Evolutionary conservation across 805 yeast species (phyloP).

Genomic region (Pichia gijzeniarum): DNA sequence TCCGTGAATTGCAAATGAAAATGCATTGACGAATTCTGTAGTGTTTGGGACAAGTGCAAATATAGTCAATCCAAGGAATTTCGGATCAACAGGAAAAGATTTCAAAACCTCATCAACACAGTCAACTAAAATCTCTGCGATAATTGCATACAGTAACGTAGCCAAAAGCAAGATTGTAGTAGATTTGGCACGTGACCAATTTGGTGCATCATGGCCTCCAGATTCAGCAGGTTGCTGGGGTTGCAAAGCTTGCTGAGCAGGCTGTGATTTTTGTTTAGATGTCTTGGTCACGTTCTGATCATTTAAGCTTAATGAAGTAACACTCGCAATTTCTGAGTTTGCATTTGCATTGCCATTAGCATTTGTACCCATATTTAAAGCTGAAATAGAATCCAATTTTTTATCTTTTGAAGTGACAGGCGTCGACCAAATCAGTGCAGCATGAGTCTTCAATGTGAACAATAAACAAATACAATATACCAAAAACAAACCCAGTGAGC

Average conservation of each 20-base stretch:
- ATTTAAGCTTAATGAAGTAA: slow-evolving; percentile 23
- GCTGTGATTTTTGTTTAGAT: slow-evolving; percentile 9
- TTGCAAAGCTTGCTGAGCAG: slow-evolving; percentile 1
- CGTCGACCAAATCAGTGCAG: slow-evolving; percentile 90
- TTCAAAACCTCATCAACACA: slow-evolving; percentile 83
- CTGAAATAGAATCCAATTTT: slow-evolving; percentile 11
- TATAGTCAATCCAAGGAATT: slow-evolving; percentile 85
- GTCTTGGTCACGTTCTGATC: slow-evolving; percentile 6
- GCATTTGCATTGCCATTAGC: slow-evolving; percentile 2
- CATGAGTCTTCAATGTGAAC: slow-evolving; percentile 94
- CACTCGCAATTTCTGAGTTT: slow-evolving; percentile 19
- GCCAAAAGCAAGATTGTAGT: slow-evolving; percentile 77
- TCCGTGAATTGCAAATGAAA: slow-evolving; percentile 92
- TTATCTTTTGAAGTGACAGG: slow-evolving; percentile 40
- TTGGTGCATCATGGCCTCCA: slow-evolving; percentile 95
- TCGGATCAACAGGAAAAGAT: slow-evolving; percentile 78
- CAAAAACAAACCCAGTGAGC: slow-evolving; percentile 72
- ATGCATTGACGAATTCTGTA: slow-evolving; percentile 94
- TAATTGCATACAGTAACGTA: slow-evolving; percentile 80
- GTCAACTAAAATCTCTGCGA: slow-evolving; percentile 90
- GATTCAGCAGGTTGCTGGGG: slow-evolving; percentile 22
- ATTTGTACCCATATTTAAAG: background rate
- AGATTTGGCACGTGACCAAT: slow-evolving; percentile 87
- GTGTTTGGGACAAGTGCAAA: slow-evolving; percentile 96
- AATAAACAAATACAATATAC: slow-evolving; percentile 86